Evolutionary conservation across 177 flowering plant genomes (phyloP).

Genomic region (Vitis hybrid): DNA sequence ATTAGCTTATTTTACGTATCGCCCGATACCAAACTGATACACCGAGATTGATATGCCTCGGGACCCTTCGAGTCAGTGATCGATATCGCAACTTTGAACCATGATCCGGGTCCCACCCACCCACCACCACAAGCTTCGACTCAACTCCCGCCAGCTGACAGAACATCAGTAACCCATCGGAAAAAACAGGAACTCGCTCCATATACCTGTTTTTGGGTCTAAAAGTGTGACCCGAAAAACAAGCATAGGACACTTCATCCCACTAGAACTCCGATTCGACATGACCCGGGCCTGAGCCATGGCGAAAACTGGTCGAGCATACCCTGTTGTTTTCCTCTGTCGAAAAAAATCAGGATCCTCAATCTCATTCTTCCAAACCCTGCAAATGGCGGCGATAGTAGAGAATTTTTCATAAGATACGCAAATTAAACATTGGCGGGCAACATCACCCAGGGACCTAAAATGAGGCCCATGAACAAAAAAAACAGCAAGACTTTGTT

Average conservation of each 20-base stretch:
- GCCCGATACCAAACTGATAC: too few species aligned
- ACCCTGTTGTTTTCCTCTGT: conserved; percentile 7
- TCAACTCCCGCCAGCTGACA: conserved; percentile 14
- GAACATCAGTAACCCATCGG: conserved; percentile 37
- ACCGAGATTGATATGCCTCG: too few species aligned
- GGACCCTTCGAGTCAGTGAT: too few species aligned
- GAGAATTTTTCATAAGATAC: conserved; percentile 27
- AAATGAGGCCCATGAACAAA: conserved; percentile 31
- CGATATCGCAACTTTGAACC: too few species aligned
- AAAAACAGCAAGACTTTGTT: too few species aligned
- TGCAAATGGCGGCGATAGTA: conserved; percentile 21
- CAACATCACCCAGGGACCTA: conserved; percentile 56
- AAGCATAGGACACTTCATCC: too few species aligned
- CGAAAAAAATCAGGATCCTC: conserved; percentile 28
- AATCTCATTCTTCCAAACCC: conserved; percentile 41
- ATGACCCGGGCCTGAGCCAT: not conserved
- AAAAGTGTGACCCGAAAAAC: conserved; percentile 17
- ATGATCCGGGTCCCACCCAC: conserved; percentile 5
- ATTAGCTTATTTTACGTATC: too few species aligned
- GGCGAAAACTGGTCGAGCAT: conserved; percentile 17
- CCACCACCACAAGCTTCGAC: conserved; percentile 20
- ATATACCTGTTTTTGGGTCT: conserved; percentile 27
- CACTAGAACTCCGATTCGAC: too few species aligned
- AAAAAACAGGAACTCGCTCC: conserved; percentile 25
- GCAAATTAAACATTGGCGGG: conserved; percentile 43